phyloP scores from a whole-genome alignment of 768 basidiomycete genomes.

The Kwoniella bestiolae region DNA sequence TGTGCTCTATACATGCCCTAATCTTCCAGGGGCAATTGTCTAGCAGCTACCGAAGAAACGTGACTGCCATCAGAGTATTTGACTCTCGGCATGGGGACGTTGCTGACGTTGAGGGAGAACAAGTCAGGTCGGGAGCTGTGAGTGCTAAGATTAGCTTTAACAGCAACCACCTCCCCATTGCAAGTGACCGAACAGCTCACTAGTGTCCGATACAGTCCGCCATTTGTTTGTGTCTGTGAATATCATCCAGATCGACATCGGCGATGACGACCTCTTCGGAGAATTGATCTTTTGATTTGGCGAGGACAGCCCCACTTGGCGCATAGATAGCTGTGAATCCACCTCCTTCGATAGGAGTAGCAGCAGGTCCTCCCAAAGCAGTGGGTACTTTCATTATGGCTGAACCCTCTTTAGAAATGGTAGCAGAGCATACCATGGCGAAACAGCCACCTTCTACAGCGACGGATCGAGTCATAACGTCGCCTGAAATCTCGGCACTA shows the following conservation, averaged over 20 bases:
- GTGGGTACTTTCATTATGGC: conserved; percentile 2
- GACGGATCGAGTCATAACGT: conserved; percentile 3
- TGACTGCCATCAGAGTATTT: conserved; percentile 7
- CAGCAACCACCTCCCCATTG: background rate
- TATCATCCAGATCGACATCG: conserved; percentile 23
- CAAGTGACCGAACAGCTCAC: background rate
- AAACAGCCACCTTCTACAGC: conserved; percentile 17
- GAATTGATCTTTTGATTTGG: conserved; percentile 14
- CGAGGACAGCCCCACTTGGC: conserved; percentile 9
- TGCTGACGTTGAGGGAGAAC: conserved; percentile 12
- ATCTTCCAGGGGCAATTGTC: conserved; percentile 5
- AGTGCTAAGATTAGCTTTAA: background rate
- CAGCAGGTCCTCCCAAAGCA: conserved; percentile 2
- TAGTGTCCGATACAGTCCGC: conserved; percentile 11
- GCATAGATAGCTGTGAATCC: conserved; percentile 23
- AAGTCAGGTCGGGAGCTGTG: conserved; percentile 13
- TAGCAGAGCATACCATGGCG: conserved; percentile 14
- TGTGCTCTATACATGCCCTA: too few species aligned
- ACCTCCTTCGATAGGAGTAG: conserved; percentile 19
- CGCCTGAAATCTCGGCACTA: conserved; percentile 10
- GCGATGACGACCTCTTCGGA: conserved; percentile 21
- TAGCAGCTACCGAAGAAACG: background rate
- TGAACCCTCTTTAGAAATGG: conserved; percentile 9
- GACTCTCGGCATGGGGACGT: conserved; percentile 9
- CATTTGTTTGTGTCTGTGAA: conserved; percentile 20